Conservation (phyloP, 371 early-diverging fungal genomes). For the Amoeboradix gromovi region DNA sequence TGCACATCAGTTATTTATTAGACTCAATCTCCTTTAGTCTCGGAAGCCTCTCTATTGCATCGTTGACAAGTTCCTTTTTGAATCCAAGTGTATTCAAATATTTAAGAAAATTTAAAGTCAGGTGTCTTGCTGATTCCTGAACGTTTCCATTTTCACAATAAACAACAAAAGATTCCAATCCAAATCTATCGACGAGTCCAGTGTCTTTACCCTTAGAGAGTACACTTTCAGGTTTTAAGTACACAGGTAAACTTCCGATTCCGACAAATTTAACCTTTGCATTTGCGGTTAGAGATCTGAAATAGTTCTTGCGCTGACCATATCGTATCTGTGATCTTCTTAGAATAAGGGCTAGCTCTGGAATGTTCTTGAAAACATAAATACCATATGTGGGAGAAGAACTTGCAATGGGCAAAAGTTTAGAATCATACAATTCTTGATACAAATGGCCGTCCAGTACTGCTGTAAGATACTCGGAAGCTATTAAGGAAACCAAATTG, state of each 20-base stretch:
- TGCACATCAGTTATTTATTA: too few relatives aligned
- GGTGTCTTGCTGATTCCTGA: too few relatives aligned
- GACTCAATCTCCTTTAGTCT: too few relatives aligned
- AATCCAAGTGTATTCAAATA: too few relatives aligned
- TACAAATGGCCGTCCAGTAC: neutral
- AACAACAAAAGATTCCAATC: neutral
- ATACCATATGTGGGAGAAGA: neutral
- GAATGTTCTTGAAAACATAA: neutral
- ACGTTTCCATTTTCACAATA: neutral
- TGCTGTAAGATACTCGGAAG: neutral
- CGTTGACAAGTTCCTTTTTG: too few relatives aligned
- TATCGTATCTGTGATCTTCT: neutral
- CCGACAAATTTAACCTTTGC: neutral
- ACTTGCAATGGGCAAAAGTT: neutral
- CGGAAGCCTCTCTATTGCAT: too few relatives aligned
- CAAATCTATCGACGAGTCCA: neutral
- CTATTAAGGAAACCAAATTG: neutral
- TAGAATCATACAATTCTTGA: neutral
- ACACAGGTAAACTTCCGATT: neutral
- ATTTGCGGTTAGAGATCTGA: neutral
- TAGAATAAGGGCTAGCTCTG: neutral
- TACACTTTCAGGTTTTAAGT: neutral
- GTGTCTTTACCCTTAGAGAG: neutral
- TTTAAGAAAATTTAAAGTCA: too few relatives aligned
- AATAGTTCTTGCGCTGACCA: neutral